Conservation (phyloP, 2,329 filamentous ascomycete genomes). For the Phyllosticta citribraziliensis region DNA sequence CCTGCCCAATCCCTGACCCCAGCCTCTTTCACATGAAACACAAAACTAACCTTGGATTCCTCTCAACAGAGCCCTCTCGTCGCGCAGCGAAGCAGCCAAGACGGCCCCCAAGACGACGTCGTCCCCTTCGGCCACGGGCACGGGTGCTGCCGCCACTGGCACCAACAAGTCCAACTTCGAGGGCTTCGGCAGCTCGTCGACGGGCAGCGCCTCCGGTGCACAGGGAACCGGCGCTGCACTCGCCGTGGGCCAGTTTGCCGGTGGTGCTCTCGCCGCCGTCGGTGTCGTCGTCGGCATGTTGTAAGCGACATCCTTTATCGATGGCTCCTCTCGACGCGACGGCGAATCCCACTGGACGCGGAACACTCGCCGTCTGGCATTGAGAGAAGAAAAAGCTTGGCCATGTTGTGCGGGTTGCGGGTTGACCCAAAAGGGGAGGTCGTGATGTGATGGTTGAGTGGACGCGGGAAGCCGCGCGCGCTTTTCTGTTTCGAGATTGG, state of each 20-base stretch:
- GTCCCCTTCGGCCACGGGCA: background rate
- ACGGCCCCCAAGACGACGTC: constrained; percentile 12
- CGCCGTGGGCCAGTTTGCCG: constrained; percentile 13
- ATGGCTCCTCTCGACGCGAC: background rate
- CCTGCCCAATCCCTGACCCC: constrained; percentile 11
- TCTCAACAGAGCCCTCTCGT: background rate
- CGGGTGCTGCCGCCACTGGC: constrained; percentile 10
- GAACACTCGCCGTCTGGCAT: background rate
- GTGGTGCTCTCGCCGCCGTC: constrained; percentile 20
- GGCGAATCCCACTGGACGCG: background rate
- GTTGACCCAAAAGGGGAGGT: background rate
- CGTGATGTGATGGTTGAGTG: background rate
- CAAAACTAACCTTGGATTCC: constrained; percentile 3
- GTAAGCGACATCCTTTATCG: background rate
- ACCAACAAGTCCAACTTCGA: constrained; percentile 6
- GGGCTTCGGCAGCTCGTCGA: background rate
- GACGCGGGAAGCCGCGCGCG: too few species aligned
- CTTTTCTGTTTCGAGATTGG: background rate
- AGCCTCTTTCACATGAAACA: constrained; percentile 8
- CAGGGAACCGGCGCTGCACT: constrained; percentile 13
- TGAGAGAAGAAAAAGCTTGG: background rate
- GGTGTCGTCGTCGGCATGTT: background rate
- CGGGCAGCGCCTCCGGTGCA: constrained; percentile 12
- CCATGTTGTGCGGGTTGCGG: background rate
- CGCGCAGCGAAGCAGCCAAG: background rate